phyloP scores from a whole-genome alignment of 352 stramenopile species.

The Pythium coloratum region DNA sequence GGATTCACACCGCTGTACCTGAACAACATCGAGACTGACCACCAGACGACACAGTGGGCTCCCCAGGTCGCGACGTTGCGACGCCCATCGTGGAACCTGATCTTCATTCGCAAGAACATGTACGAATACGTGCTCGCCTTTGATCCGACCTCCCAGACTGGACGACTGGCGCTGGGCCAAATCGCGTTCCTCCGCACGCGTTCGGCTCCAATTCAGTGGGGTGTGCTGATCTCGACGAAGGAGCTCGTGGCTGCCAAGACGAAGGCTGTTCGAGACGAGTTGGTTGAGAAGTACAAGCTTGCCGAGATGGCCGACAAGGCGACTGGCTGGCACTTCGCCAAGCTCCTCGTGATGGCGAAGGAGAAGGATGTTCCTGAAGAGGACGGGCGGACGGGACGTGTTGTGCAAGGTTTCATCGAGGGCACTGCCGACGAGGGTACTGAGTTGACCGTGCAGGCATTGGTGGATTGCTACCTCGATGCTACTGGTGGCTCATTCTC shows the following conservation, averaged over 20 bases:
- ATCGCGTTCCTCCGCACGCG: conserved; percentile 73
- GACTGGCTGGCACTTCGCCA: conserved; percentile 76
- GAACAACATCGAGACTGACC: conserved; percentile 81
- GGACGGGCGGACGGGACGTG: conserved; percentile 17
- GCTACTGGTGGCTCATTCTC: conserved; percentile 41
- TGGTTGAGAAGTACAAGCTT: conserved; percentile 40
- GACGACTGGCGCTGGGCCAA: conserved; percentile 51
- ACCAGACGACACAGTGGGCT: conserved; percentile 49
- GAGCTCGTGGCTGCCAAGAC: conserved; percentile 62
- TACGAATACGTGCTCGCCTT: conserved; percentile 82
- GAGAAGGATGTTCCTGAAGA: conserved; percentile 46
- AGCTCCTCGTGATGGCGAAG: conserved; percentile 68
- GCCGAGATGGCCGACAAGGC: conserved; percentile 34
- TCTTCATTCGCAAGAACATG: conserved; percentile 87
- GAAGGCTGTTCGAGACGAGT: conserved; percentile 31
- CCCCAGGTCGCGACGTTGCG: conserved; percentile 44
- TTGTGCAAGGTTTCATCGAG: conserved; percentile 58
- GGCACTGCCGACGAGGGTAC: conserved; percentile 45
- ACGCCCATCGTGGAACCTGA: conserved; percentile 73
- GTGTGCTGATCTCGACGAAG: conserved; percentile 66
- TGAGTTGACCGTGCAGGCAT: conserved; percentile 46
- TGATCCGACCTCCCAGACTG: conserved; percentile 55
- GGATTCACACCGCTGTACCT: conserved; percentile 71
- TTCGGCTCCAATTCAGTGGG: conserved; percentile 75
- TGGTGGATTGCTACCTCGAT: conserved; percentile 68